These are phyloP conservation scores for Mychonastes homosphaera DNA, from an alignment of 139 green algal genomes.

Conservation along the genomic window DNA sequence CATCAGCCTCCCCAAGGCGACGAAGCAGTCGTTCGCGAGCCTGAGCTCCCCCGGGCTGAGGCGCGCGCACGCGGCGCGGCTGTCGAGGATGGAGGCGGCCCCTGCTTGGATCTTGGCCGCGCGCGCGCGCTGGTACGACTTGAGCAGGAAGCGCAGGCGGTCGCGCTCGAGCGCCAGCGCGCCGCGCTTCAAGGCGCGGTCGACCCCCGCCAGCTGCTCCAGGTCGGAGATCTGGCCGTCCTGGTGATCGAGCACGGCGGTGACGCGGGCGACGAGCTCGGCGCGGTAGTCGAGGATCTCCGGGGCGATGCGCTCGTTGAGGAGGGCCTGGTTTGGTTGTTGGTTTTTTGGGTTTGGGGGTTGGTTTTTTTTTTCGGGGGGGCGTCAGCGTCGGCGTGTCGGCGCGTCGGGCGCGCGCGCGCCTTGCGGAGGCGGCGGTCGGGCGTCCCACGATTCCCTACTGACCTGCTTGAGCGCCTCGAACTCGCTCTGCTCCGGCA, in stretches of 20 bases:
- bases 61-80: background rate
- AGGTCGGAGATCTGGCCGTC: background rate
- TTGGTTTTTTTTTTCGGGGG: background rate
- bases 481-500: slow-evolving; percentile 1
- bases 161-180: slow-evolving; percentile 6
- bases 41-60: background rate
- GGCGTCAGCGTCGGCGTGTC: background rate
- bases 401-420: background rate
- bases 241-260: slow-evolving; percentile 1
- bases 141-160: slow-evolving; percentile 14
- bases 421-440: background rate
- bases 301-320: slow-evolving; percentile 15
- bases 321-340: slow-evolving; percentile 3
- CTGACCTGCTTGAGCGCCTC: slow-evolving; percentile 8
- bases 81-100: slow-evolving; percentile 8
- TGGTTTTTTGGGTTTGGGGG: background rate
- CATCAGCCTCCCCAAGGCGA: slow-evolving; percentile 5
- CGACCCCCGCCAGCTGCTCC: slow-evolving; percentile 4
- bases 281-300: slow-evolving; percentile 14
- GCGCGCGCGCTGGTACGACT: slow-evolving; percentile 15
- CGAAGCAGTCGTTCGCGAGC: slow-evolving; percentile 8
- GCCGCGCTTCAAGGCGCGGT: too few relatives aligned
- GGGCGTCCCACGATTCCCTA: too few relatives aligned
- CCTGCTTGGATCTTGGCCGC: slow-evolving; percentile 14
- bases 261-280: slow-evolving; percentile 13